Evolutionary conservation across 306 rosid species (phyloP).

Genomic region (Begonia fuchsioides): DNA sequence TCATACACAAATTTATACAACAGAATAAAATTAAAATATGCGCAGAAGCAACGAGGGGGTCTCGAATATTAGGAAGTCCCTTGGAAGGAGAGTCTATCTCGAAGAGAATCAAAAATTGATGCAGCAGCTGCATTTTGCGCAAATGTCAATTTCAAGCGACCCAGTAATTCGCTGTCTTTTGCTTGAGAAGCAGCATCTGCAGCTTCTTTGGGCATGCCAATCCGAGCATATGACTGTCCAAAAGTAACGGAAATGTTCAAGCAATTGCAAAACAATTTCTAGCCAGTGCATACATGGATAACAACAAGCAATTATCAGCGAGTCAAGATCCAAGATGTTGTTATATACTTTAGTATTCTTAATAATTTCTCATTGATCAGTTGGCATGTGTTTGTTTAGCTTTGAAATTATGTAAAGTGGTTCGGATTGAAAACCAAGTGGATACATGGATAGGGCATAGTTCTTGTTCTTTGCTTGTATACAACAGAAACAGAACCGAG

Average conservation of each 20-base stretch:
- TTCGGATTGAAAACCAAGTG: no score
- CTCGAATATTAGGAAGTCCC: slow-evolving; percentile 39
- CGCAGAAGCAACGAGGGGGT: not conserved
- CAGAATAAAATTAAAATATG: not conserved
- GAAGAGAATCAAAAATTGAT: slow-evolving; percentile 72
- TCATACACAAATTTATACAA: not conserved
- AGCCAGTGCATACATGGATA: no score
- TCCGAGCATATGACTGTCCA: slow-evolving; percentile 82
- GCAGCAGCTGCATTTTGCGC: slow-evolving; percentile 78
- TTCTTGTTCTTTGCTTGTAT: no score
- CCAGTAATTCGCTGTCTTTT: slow-evolving; percentile 89
- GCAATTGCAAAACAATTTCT: not conserved
- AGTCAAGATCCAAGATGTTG: no score
- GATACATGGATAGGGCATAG: no score
- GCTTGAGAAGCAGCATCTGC: slow-evolving; percentile 96
- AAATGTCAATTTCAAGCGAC: slow-evolving; percentile 66
- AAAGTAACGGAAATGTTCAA: slow-evolving; percentile 1
- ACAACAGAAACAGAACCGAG: no score
- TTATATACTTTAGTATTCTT: no score
- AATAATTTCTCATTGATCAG: no score
- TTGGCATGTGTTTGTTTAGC: no score
- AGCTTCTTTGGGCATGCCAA: slow-evolving; percentile 97
- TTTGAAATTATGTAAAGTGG: no score
- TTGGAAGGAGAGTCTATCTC: slow-evolving; percentile 65
- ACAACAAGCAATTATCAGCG: no score